Base-by-base conservation (phyloP, 768 basidiomycete species). In the Obba rivulosa region DNA sequence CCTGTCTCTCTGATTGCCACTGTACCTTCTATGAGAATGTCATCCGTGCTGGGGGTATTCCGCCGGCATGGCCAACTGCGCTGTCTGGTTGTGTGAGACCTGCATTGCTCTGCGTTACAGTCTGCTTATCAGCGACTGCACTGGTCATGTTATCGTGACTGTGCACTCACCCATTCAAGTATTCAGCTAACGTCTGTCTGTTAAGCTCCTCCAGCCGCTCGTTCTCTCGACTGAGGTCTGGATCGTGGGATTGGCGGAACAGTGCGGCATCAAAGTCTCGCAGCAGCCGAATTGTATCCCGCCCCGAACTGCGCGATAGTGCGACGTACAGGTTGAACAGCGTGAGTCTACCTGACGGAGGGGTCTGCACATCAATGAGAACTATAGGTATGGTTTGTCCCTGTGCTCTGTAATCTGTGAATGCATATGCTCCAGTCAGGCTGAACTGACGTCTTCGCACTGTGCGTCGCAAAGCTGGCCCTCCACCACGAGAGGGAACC, bases 311-410 rank as follows among this genome's bases (percentile, higher is more conserved):
- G n/a, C 63, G 48, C 10, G 73, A 75, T 2, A 74, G 49, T 23
- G 72, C 65, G 2, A 74, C 67, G 50, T 73, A 73, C 1, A 66
- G 44, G 41, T 71, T 74, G 62, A 74, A 73, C 1, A 65, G 42
- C 0, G 51, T 63, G 1, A 73, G 54, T 0, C 40, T 44, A 14
- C 43, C 28, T 14, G 65, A 64, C 0, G 56, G 49, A 2, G 68
- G 71, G 8, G 67, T 69, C 40, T 50, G 53, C 4, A 75, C 64
- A 51, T 75, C 71, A 2, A 75, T 64, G 1, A 74, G 43, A 0
- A 69, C 65, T 17, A 55, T 36, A 0, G 50, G 41, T 1, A 76
- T 59, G 1, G 72, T 75, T 50, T 75, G 72, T 0, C 72, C 74
- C 52, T 76, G 72, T 2, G 66, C 54, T 24, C 62, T 40, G 46